A percentile compares a stretch with the other conserved stretches of the same genome.
These are phyloP conservation scores for Beauveria caledonica DNA, from an alignment of 2,329 filamentous ascomycete genomes.

Conservation along the genomic window DNA sequence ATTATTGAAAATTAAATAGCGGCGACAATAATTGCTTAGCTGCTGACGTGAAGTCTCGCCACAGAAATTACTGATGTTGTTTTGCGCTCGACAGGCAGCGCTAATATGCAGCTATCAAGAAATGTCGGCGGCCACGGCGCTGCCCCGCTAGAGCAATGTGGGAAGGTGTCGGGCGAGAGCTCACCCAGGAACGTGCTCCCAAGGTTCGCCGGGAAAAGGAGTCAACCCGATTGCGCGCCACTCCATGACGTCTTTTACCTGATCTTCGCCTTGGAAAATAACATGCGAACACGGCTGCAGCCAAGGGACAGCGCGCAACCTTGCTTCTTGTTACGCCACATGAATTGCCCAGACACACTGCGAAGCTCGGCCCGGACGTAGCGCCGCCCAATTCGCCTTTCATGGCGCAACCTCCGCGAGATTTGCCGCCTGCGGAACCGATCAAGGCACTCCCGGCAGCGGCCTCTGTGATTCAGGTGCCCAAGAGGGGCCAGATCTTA, in stretches of 20 bases:
- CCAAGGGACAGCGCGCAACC: slow-evolving; percentile 17
- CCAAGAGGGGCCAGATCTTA: slow-evolving; percentile 53
- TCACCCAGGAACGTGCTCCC: slow-evolving; percentile 2
- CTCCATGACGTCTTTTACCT: neutral
- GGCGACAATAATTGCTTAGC: neutral
- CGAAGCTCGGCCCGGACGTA: slow-evolving; percentile 13
- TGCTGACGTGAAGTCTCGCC: neutral
- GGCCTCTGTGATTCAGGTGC: slow-evolving; percentile 48
- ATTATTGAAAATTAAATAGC: slow-evolving; percentile 24
- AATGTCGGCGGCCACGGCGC: neutral
- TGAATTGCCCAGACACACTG: slow-evolving; percentile 6
- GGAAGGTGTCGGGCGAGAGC: slow-evolving; percentile 2
- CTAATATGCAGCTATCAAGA: slow-evolving; percentile 10
- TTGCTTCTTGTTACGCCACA: slow-evolving; percentile 14
- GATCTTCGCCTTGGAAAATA: slow-evolving; percentile 13
- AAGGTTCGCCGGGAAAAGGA: slow-evolving; percentile 1
- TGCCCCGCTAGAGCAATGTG: slow-evolving; percentile 14
- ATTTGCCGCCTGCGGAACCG: slow-evolving; percentile 54
- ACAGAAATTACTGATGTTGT: neutral
- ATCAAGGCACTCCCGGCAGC: slow-evolving; percentile 62
- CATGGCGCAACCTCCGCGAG: slow-evolving; percentile 63
- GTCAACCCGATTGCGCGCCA: slow-evolving; percentile 1
- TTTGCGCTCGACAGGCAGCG: neutral
- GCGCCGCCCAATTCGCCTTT: slow-evolving; percentile 28
- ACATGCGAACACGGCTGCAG: slow-evolving; percentile 22